A percentile compares a stretch with the other conserved stretches of the same genome.
Conservation (phyloP, 495 filamentous ascomycete species). For the Neurospora sp. region DNA sequence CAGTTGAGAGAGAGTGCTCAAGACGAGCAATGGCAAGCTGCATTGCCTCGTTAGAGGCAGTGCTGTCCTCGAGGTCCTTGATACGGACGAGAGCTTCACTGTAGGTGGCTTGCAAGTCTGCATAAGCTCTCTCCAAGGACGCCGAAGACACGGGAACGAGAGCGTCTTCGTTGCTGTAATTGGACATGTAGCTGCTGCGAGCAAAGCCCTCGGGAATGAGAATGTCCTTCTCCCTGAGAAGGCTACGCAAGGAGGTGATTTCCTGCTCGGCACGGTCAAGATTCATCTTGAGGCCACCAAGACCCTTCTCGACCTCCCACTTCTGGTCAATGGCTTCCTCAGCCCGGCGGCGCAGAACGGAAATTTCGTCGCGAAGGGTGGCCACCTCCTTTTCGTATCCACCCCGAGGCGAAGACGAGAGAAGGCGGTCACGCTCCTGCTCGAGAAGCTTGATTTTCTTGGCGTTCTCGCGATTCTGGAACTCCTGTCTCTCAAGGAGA, state of each 20-base stretch:
- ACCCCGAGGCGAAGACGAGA: conserved; percentile 56
- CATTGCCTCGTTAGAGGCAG: conserved; percentile 39
- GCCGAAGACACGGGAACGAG: conserved; percentile 47
- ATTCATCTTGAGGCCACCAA: conserved; percentile 91
- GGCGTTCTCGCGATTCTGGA: conserved; percentile 68
- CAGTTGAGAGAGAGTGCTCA: conserved; percentile 51
- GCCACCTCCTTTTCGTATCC: conserved; percentile 77
- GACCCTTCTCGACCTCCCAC: conserved; percentile 89
- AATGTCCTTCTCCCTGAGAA: conserved; percentile 84
- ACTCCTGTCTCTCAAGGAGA: conserved; percentile 77
- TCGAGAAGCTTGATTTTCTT: conserved; percentile 69
- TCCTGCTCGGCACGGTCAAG: conserved; percentile 92
- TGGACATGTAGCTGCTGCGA: conserved; percentile 31
- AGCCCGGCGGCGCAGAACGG: conserved; percentile 71
- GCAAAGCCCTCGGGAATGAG: conserved; percentile 48
- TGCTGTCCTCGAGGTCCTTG: conserved; percentile 40
- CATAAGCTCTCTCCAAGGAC: conserved; percentile 68
- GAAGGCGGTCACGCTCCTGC: conserved; percentile 64
- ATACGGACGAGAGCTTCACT: conserved; percentile 44
- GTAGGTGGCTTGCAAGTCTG: conserved; percentile 59
- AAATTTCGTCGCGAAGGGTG: conserved; percentile 73
- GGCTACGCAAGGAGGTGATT: conserved; percentile 63
- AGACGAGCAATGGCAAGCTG: conserved; percentile 50
- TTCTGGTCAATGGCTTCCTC: conserved; percentile 96
- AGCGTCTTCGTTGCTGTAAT: conserved; percentile 12